phyloP scores from a whole-genome alignment of 345 rosid genomes.

The Corchorus olitorius region DNA sequence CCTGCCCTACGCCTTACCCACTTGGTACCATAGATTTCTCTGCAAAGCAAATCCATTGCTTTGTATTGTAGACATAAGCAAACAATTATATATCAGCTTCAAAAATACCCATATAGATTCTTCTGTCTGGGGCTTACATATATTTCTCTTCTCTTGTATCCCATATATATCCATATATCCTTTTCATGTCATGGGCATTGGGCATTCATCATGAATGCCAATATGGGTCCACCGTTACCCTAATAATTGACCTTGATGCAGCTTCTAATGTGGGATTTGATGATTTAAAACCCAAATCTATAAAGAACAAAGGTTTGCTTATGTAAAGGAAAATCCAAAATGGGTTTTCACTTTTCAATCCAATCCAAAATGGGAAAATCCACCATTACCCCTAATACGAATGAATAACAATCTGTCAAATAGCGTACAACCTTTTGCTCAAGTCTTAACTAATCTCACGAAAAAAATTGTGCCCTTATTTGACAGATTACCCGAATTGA shows the following conservation, averaged over 20 bases:
- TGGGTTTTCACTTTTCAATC: conserved; percentile 8
- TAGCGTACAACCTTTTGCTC: too few relatives aligned
- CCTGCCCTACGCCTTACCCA: conserved; percentile 29
- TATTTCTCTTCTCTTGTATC: conserved; percentile 13
- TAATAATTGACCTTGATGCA: conserved; percentile 4
- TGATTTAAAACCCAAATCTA: conserved; percentile 9
- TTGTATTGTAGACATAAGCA: conserved; percentile 27
- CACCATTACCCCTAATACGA: too few relatives aligned
- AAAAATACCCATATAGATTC: conserved; percentile 21
- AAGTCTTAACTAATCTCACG: too few relatives aligned
- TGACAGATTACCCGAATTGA: too few relatives aligned
- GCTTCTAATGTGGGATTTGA: background rate
- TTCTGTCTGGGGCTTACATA: conserved; percentile 24
- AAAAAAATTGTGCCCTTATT: too few relatives aligned
- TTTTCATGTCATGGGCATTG: background rate
- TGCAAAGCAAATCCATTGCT: conserved; percentile 39
- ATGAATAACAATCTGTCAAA: too few relatives aligned
- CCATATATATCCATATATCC: conserved; percentile 19
- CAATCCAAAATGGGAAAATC: too few relatives aligned
- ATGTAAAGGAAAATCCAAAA: conserved; percentile 19
- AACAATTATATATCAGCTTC: conserved; percentile 21
- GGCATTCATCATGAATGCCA: background rate
- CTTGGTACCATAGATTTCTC: conserved; percentile 48
- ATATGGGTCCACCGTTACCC: background rate
- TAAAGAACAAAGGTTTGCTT: background rate